These are phyloP conservation scores for Hyaloperonospora arabidopsidis DNA, from an alignment of 352 stramenopile genomes.

Conservation along the genomic window DNA sequence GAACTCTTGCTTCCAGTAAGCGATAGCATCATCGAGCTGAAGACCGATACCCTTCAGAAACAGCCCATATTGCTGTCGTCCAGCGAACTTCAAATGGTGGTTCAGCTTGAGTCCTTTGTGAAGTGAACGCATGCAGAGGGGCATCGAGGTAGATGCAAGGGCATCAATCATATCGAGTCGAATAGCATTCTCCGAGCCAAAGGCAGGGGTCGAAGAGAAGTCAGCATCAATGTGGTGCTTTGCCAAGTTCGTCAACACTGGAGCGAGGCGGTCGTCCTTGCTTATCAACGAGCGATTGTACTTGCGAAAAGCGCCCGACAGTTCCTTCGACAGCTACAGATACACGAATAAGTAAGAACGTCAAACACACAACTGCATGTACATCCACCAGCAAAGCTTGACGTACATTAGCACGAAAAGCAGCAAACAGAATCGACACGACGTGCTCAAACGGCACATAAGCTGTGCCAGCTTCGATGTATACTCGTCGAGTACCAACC, in stretches of 20 bases:
- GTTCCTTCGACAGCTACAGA: conserved; percentile 80
- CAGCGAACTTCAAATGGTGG: conserved; percentile 96
- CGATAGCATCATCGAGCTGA: conserved; percentile 92
- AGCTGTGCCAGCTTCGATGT: conserved; percentile 89
- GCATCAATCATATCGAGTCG: conserved; percentile 89
- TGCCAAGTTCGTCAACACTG: conserved; percentile 92
- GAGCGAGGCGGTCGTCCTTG: conserved; percentile 89
- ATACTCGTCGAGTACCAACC: conserved; percentile 85
- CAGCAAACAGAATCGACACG: conserved; percentile 89
- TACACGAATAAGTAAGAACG: conserved; percentile 8
- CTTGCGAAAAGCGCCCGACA: conserved; percentile 84
- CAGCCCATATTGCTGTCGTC: conserved; percentile 95
- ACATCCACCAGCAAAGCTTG: neutral
- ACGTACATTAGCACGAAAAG: conserved; percentile 86
- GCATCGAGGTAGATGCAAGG: conserved; percentile 89
- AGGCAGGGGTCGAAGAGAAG: conserved; percentile 48
- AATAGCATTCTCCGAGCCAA: conserved; percentile 54
- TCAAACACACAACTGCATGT: neutral
- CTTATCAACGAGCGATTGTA: conserved; percentile 86
- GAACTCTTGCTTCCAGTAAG: conserved; percentile 93
- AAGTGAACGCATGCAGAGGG: conserved; percentile 95
- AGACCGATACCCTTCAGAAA: conserved; percentile 98
- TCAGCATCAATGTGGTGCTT: conserved; percentile 94
- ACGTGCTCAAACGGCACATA: conserved; percentile 94
- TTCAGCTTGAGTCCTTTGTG: conserved; percentile 91